Base-by-base conservation (phyloP, 345 rosid species). In the Eucalyptus leucophloia region DNA sequence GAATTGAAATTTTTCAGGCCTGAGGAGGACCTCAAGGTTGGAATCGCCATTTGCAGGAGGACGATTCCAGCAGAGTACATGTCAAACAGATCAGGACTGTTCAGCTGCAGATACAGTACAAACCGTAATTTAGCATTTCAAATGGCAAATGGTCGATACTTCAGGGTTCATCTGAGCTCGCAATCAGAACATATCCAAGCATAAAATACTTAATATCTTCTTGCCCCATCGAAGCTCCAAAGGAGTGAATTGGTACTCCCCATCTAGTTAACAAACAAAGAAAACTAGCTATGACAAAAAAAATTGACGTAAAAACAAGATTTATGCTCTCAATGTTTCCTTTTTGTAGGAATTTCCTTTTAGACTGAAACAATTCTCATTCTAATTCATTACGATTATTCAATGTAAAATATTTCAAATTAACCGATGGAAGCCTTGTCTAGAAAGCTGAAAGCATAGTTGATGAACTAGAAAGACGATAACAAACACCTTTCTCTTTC, bases 81-180 rank as follows among this genome's bases (percentile, higher is more conserved):
- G 89, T 98, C 99, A 88, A 98, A 98, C 16, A 98, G 94, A 93
- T 98, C 99, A 44, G 99, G 99, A 92, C 98, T 94, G 94, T 96
- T 98, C 89, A 98, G 93, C 98, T 97, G 97, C 92, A 91, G 89
- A 90, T 88, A 49, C 44, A 89, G 72, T 86, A 86, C 45, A 51
- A 90, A 89, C 86, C 49, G 37, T 58, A 88, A 49, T 89, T 88
- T 49, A 89, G 92, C 54, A 88, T 26, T 62, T 56, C 49, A 69
- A 90, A 89, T 60, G 28, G 87, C 3, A 65, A n/a, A 65, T 14
- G 77, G 40, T 14, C 2, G 11, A 65, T 65, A 16, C n/a, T n/a
- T 65, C 11, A n/a, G 21, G 34, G 77, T 21, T 65, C 34, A 65
- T 65, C 21, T n/a, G 37, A 65, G 77, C 77, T 65, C 5, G 12